Base-by-base conservation (phyloP, 768 basidiomycete species). In the Boletus tomentosulus region DNA sequence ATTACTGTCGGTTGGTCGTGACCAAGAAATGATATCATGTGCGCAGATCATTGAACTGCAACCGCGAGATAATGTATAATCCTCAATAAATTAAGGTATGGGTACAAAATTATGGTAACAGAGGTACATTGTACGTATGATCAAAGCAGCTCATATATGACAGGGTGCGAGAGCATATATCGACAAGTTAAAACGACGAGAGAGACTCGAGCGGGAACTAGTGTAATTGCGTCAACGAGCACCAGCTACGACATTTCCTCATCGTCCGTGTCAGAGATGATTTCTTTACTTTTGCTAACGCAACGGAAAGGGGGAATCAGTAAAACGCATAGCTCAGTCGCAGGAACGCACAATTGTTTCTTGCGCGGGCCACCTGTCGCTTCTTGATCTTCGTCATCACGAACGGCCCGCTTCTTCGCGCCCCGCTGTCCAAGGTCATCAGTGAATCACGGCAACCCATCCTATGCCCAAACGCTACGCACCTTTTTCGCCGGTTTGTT, bases 201-300 rank as follows among this genome's bases (percentile, higher is more conserved):
- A 34, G 37, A n/a, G 37, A 37, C 6, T 37, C 16, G 37, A 37
- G 37, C 16, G 1, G 37, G n/a, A 19, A 19, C 19, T 19, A 19
- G 19, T 19, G 19, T 19, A 19, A 19, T 19, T 34, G 33, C 33
- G 11, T 9, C 37, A 11, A n/a, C 37, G 19, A 41, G 39, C 19
- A 11, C 22, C 7, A 15, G 43, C 76, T 73, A 86, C 66, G 79
- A 74, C 84, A 86, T 86, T 49, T 68, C 66, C 46, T 89, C 88
- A 28, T 90, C 92, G 66, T 94, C 92, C 3, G 90, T 91, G 66
- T 94, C 91, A 7, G 87, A 87, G 46, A 96, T 82, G 69, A 84
- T 80, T 62, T 86, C 92, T 70, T 91, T 92, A 64, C 89, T 93
- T 78, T 94, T 95, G 66, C 92, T 94, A 48, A 57, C 22, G 37